Evolutionary conservation across 2,329 filamentous ascomycete genomes (phyloP), one percentile per base, ranked within the genome.

Genomic region (Byssothecium circinans): DNA sequence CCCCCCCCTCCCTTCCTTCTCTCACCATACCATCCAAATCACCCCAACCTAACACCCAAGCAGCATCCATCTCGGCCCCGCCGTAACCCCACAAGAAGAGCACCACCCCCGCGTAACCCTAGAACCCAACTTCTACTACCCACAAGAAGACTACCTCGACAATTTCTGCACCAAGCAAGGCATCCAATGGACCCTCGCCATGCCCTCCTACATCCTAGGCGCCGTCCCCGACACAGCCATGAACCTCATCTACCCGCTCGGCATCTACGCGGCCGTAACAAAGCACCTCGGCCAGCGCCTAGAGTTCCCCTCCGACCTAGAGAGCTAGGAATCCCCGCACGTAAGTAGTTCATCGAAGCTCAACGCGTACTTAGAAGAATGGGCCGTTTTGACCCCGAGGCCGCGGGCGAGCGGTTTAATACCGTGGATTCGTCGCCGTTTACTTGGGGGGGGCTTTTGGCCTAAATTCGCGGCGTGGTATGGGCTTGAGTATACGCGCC

Each of bases 51-150:
- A 38, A 49, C 41, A 38, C 10, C 35, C 33, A 18, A n/a, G 34
- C 32, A 49, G 72, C 34, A 57, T 77, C 3, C 77, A 81, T 50
- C 66, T 78, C 23, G 78, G 78, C 2, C 75, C 75, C 0, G 54
- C 69, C 0, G 58, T 67, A 1, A 67, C 68, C 2, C 79, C 78
- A 0, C 71, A 72, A 35, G 69, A 75, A 43, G 78, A 81, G 56
- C 68, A 67, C 8, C 75, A 78, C 47, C 71, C 74, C 3, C 35
- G 77, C 10, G 63, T 75, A 3, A 56, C 58, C 5, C 65, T 78
- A 0, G 74, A 76, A 47, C 72, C 74, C 1, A 81, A 81, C 61
- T 81, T 82, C 63, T 82, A 81, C 69, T 81, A 80, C 52, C 62
- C 70, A 0, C 78, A 82, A 64, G 78, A 81, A 65, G 78, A 81